phyloP scores from a whole-genome alignment of 23 red algal genomes.

The Gracilaria gracilis region DNA sequence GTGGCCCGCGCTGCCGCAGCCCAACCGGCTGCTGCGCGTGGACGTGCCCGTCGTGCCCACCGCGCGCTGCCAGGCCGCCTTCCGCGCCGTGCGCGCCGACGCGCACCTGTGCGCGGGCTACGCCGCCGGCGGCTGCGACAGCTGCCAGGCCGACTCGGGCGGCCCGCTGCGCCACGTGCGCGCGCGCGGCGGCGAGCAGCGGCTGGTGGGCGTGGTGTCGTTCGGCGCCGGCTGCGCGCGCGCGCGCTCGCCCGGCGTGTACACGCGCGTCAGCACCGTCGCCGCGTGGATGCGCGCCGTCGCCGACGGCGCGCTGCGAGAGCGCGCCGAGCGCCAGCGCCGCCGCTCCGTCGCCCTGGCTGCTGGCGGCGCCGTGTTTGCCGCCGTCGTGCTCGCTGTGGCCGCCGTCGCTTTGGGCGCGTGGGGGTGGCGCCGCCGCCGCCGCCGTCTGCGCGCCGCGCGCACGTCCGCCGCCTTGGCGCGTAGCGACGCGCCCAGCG shows the following conservation, averaged over 20 bases:
- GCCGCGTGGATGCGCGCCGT: constrained; percentile 23
- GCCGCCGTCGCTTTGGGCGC: too few relatives aligned
- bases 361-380: neutral
- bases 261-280: constrained; percentile 64
- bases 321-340: neutral
- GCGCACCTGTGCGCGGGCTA: constrained; percentile 71
- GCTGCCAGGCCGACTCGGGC: constrained; percentile 68
- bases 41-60: constrained; percentile 37
- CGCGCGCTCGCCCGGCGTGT: constrained; percentile 46
- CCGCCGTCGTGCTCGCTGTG: too few relatives aligned
- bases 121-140: constrained; percentile 65
- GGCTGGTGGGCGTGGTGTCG: constrained; percentile 57
- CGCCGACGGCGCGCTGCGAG: neutral
- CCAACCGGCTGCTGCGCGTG: constrained; percentile 49
- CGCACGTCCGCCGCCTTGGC: neutral
- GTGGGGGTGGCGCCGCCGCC: neutral
- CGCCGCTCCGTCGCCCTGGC: too few relatives aligned
- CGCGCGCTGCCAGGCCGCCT: constrained; percentile 11
- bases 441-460: neutral
- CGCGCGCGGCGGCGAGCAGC: constrained; percentile 3
- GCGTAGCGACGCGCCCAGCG: constrained; percentile 5
- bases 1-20: constrained; percentile 37
- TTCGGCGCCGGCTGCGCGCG: constrained; percentile 73
- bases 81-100: constrained; percentile 13
- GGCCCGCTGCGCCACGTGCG: constrained; percentile 52